Base-by-base conservation (phyloP, 2,329 filamentous ascomycete species). In the Westerdykella aurantiaca region DNA sequence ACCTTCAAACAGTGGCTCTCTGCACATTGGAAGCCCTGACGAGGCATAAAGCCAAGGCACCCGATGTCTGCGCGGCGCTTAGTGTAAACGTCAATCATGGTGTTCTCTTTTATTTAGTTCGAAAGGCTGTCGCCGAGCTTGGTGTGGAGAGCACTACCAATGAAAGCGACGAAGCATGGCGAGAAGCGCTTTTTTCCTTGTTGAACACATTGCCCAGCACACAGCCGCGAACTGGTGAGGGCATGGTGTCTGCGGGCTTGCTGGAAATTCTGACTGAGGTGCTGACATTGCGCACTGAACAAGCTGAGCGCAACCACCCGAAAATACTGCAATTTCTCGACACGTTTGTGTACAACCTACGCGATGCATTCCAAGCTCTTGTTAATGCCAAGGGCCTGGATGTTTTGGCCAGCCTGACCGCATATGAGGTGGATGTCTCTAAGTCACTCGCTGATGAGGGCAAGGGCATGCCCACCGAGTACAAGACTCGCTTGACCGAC, bases 81-180 rank as follows among this genome's bases (percentile, higher is more conserved):
- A 95, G 89, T 58, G 88, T 94, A 42, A 95, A 91, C 55, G 91
- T 97, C 31, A 97, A 95, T 57, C 94, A 98, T 57, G 94, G 93
- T 12, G 85, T 97, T 23, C 76, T 99, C 37, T 85, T 97, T 53
- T 97, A 96, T 60, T 80, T 96, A 53, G 85, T 95, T 39, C 81
- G 91, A 44, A 96, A 95, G 67, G 87, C 89, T 9, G 86, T 97
- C 45, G 83, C 85, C 14, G 86, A 89, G 50, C 84, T 98, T 71
- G 81, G 53, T 18, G 50, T 54, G 17, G 74, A 81, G 33, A 64
- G 67, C 12, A 53, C 45, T 16, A 25, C 78, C 17, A 77, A 82
- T 51, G 76, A 79, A 44, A 79, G 80, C n/a, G 45, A 63, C 5
- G 79, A 82, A 46, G 83, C 93, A 57, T 98, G 91, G 90, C 85